Evolutionary conservation across 345 rosid species (phyloP), one percentile per base, ranked within the genome.

Genomic region (Pistacia vera): DNA sequence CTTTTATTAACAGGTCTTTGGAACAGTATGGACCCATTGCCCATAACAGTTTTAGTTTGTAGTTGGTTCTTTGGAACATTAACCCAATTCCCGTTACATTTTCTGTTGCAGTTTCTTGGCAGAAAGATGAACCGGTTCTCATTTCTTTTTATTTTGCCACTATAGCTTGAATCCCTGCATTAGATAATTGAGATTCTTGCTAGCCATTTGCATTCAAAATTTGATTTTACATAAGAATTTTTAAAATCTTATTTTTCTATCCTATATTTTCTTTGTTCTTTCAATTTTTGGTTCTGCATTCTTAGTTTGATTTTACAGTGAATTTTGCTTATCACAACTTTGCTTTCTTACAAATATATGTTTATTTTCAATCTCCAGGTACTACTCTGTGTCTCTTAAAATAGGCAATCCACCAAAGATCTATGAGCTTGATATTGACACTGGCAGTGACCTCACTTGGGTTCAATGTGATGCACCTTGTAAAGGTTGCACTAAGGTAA

Each of bases 381-480:
- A 89, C 88, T 95, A 90, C 72, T 88, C 91, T 49, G 92, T 88
- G 76, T 68, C 82, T 18, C 71, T 95, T 11, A 25, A 75, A 63
- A 88, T 95, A 30, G 99, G 99, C 41, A 82, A 85, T 64, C 98
- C 97, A 33, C 88, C 98, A 10, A 95, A 90, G 89, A 70, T 78
- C 77, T 95, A 77, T 76, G 97, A 95, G 60, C 86, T 95, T 44
- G 99, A 95, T 77, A 88, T 95, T 25, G 99, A 95, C 83, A 93
- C 98, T 16, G 99, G 99, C 14, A 93, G 99, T 78, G 99, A 95
- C 75, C 87, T 93, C 48, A 92, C 98, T 74, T 95, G 99, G 99
- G 91, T 95, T 65, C 97, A 95, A 67, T 95, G 99, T 74, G 93
- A 93, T 88, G 99, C 97, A 48, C 98, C 99, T 35, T 95, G 99